Evolutionary conservation across 164 flowering plant species (phyloP).

Genomic region (Umbellularia californica): DNA sequence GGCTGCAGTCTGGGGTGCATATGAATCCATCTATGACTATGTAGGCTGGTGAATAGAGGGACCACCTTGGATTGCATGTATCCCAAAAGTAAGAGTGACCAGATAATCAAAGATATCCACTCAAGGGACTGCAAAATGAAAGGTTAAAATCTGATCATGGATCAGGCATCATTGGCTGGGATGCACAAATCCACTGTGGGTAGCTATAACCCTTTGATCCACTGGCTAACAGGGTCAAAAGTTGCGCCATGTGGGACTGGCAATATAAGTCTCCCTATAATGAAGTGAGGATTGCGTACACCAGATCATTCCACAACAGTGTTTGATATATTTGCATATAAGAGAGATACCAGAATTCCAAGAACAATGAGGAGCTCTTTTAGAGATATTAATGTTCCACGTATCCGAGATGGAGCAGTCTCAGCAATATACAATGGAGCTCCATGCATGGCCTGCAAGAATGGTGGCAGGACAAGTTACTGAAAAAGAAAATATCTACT

Average conservation of each 20-base stretch:
- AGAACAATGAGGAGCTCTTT: slow-evolving; percentile 91
- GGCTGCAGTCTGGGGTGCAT: not conserved
- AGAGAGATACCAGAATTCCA: slow-evolving; percentile 69
- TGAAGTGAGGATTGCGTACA: too few relatives aligned
- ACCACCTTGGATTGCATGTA: not conserved
- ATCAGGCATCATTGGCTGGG: too few relatives aligned
- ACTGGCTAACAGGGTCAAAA: too few relatives aligned
- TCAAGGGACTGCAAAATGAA: too few relatives aligned
- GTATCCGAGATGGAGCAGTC: slow-evolving; percentile 86
- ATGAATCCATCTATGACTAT: not conserved
- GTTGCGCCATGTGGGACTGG: too few relatives aligned
- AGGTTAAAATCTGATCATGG: too few relatives aligned
- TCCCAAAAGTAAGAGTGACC: not conserved
- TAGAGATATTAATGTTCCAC: slow-evolving; percentile 86
- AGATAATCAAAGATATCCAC: too few relatives aligned
- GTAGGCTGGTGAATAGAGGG: not conserved
- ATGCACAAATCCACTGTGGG: too few relatives aligned
- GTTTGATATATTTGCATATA: not conserved
- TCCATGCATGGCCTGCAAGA: slow-evolving; percentile 90
- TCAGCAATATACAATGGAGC: slow-evolving; percentile 98
- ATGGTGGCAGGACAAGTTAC: slow-evolving; percentile 1
- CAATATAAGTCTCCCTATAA: too few relatives aligned
- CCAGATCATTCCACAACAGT: not conserved
- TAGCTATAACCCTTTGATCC: too few relatives aligned
- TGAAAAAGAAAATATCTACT: not conserved